Base-by-base conservation (phyloP, 495 filamentous ascomycete species). In the Penicillium tannophilum region DNA sequence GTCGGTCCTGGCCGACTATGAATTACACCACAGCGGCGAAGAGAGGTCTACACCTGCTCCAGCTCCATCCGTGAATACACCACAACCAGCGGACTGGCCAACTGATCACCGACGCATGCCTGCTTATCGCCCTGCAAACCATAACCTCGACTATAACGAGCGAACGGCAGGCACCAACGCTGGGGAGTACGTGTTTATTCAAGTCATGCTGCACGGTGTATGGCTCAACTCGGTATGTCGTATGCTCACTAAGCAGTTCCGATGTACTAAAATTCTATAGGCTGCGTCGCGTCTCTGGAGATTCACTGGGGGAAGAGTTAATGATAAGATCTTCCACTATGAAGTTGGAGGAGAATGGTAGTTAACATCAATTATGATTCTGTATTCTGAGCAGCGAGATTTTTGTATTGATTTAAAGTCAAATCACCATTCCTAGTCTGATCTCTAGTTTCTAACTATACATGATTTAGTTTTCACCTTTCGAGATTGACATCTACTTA, bases 321-420 rank as follows among this genome's bases (percentile, higher is more conserved):
- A 75, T 42, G 69, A 74, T 26, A 64, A 68, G 45, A 64, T 75
- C 8, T 83, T 82, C 55, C 67, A 69, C 19, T 74, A 78, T 62
- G 76, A 81, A 24, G 67, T 84, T 54, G 80, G 82, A 7, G 79
- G 80, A 7, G 82, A 84, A 58, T 80, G 72, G 63, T 84, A 63
- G 70, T 42, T 49, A 31, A 17, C 50, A 9, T 54, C 26, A 28
- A 33, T 31, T 31, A 9, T 36, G 10, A 36, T 28, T 2, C 28
- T 20, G 19, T 9, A 45, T 26, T 30, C 14, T 43, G 6, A 24
- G 28, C 14, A n/a, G 35, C 44, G 42, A n/a, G 6, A 24, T 45
- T 19, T n/a, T 45, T 36, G 33, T 36, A 36, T 11, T 14, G 9
- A 8, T 36, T 23, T 36, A 10, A 36, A 10, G 33, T 36, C 12